Percentiles rank a stretch among this genome's conserved stretches.
phyloP scores from a whole-genome alignment of 306 rosid genomes.

The Castanea crenata region DNA sequence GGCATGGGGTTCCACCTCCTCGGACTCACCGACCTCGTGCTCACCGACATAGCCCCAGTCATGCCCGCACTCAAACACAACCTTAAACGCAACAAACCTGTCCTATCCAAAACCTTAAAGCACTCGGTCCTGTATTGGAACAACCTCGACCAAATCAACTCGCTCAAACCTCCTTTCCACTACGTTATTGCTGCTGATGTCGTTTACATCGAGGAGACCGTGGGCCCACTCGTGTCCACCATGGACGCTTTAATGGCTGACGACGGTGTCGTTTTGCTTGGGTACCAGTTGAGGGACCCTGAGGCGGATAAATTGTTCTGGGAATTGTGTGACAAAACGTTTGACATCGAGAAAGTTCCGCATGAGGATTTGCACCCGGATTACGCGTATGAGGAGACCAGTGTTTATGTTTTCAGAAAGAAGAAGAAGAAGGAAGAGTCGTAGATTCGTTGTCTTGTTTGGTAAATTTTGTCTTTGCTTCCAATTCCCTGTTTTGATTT shows the following conservation, averaged over 20 bases:
- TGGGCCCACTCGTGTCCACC: constrained; percentile 50
- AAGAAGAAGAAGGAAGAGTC: constrained; percentile 33
- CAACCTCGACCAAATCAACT: constrained; percentile 47
- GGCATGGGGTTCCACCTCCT: constrained; percentile 86
- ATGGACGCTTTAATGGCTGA: constrained; percentile 58
- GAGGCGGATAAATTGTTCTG: constrained; percentile 75
- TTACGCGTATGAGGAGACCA: constrained; percentile 76
- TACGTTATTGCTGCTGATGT: constrained; percentile 71
- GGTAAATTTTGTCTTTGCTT: background rate
- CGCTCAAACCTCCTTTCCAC: constrained; percentile 66
- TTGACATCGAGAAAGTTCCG: constrained; percentile 55
- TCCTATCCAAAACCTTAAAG: constrained; percentile 60
- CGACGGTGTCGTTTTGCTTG: constrained; percentile 73
- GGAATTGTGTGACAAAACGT: constrained; percentile 49
- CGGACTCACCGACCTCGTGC: constrained; percentile 70
- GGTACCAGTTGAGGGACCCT: constrained; percentile 72
- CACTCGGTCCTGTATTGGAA: constrained; percentile 80
- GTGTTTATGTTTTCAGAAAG: constrained; percentile 64
- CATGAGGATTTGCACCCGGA: constrained; percentile 69
- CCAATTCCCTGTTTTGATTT: too few relatives aligned
- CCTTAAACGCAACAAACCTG: constrained; percentile 68
- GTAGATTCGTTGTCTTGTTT: background rate
- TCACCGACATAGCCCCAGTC: constrained; percentile 83
- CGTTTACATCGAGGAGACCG: constrained; percentile 79
- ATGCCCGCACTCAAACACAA: constrained; percentile 87